Base-by-base conservation (phyloP, 2,329 filamentous ascomycete species). In the Trichophyton simii region DNA sequence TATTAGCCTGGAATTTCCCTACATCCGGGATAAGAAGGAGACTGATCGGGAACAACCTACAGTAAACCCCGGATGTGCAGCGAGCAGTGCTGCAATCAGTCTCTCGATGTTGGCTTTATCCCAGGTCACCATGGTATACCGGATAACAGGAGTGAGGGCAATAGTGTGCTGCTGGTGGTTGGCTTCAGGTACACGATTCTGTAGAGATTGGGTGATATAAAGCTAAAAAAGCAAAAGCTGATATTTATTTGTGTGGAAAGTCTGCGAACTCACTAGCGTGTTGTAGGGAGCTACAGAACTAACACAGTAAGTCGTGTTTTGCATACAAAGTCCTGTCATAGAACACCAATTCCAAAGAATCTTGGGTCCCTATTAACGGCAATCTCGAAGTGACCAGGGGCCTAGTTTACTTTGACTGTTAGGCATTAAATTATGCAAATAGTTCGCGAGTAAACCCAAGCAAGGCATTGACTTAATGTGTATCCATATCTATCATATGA, bases 21-120 rank as follows among this genome's bases (percentile, higher is more conserved):
- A 13, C n/a, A 20, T 44, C 1, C 11, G 8, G 18, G 7, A 9
- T 20, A 20, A 22, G n/a, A 41, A 42, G 15, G 31, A 34, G 18
- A 31, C 4, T 57, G 60, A 38, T 38, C 34, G 11, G 3, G 34
- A 9, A 3, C 9, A 11, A 13, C 34, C 2, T 61, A 72, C 71
- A 48, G 65, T 71, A 1, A 71, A 60, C 3, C 52, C 57, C 0
- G 70, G 68, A 22, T 71, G 66, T 7, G 69, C 67, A 7, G 68
- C 71, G 11, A 73, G 62, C 3, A 73, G 28, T 3, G 67, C 64
- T 0, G 67, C 67, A 4, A 72, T 60, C 2, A 73, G 62, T 3
- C 71, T 67, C 28, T 70, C 66, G 11, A 65, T 66, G 2, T 66
- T 64, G 2, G 68, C 67, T 0, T 63, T 31, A 1, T 61, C 50